These are phyloP conservation scores for Aegilops sharonensis DNA, from an alignment of 176 grass and related monocot genomes.

Conservation along the genomic window DNA sequence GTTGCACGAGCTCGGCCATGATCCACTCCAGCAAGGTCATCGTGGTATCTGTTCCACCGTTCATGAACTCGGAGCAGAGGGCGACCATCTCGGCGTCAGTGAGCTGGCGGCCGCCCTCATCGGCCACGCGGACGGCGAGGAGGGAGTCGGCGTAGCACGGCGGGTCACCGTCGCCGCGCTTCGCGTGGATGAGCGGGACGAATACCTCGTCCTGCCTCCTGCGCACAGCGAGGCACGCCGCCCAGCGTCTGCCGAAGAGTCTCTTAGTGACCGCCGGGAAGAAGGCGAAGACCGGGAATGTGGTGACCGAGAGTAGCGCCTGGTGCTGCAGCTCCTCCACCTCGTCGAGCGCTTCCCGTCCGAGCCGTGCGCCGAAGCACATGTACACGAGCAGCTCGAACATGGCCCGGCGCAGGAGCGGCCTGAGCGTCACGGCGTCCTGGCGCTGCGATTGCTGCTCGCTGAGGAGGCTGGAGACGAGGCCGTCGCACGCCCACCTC, in stretches of 20 bases:
- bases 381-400: constrained; percentile 36
- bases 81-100: not conserved
- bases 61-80: not conserved
- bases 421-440: constrained; percentile 25
- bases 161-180: not conserved
- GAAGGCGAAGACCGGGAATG: constrained; percentile 15
- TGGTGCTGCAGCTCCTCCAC: constrained; percentile 21
- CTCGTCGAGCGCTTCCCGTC: constrained; percentile 23
- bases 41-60: not conserved
- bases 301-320: not conserved
- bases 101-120: not conserved
- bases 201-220: constrained; percentile 41
- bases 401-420: constrained; percentile 21
- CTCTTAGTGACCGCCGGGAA: constrained; percentile 50
- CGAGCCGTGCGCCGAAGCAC: constrained; percentile 53
- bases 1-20: not conserved
- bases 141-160: constrained; percentile 48
- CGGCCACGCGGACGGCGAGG: constrained; percentile 4
- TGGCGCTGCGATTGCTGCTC: not conserved
- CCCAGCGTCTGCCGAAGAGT: constrained; percentile 40
- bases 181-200: constrained; percentile 29
- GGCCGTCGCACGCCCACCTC: constrained; percentile 31
- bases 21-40: not conserved
- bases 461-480: constrained; percentile 10
- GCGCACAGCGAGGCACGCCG: not conserved